Evolutionary conservation across 371 early-diverging fungal genomes (phyloP), one percentile per base, ranked within the genome.

Genomic region (Rhizomucor pusillus): DNA sequence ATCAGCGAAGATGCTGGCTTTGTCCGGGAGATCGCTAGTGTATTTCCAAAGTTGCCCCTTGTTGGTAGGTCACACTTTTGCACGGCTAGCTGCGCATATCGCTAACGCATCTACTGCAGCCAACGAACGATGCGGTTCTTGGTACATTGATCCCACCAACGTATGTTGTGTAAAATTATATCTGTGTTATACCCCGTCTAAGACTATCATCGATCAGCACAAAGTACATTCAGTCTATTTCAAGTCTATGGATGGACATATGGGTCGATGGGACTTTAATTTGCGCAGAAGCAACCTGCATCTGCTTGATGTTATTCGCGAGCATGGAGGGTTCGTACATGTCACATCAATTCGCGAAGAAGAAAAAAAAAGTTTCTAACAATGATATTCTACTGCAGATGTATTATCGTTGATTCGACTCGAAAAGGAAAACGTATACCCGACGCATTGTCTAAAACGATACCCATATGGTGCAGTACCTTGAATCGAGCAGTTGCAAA

Each of bases 231-330:
- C 89, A 1, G 92, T 85, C 0, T 94, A 94, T 57, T 93, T 92
- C 65, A 94, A 94, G 63, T 94, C 93, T 3, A 92, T 93, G 0
- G 94, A 94, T 67, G 94, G 93, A 0, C 94, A 94, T 62, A 85
- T 80, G 55, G 87, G 89, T 6, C 71, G 82, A 39, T 94, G 93
- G 93, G 84, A 86, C 51, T 90, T 93, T 49, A 91, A 82, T 53
- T 56, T 92, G 48, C 78, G 90, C 16, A 60, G 94, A 43, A 77
- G 87, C 52, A 94, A 94, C 59, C 67, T 85, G 25, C 91, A 90
- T 52, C 56, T 93, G 13, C 57, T 93, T 5, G 63, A 75, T 11
- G 56, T 79, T n/a, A 74, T 94, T 18, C 52, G 59, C 12, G 23
- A 65, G 1, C 66, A 82, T 57, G 61, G 67, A 16, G 92, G 93